These are phyloP conservation scores for Jaminaea rosea DNA, from an alignment of 1,284 basidiomycete species.

Conservation along the genomic window DNA sequence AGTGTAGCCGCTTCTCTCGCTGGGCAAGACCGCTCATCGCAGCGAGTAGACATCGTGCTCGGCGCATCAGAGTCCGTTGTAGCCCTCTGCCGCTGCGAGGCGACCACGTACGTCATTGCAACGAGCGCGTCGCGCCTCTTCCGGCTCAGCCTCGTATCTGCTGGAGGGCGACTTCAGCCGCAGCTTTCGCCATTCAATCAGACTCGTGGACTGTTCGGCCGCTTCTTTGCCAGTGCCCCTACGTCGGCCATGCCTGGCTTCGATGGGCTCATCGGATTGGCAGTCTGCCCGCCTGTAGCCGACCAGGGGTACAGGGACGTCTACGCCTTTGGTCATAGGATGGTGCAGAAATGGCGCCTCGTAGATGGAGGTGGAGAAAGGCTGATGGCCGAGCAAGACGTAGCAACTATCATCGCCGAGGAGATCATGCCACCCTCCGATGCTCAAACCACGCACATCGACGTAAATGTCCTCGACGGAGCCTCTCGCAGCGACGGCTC, in stretches of 20 bases:
- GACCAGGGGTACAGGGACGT: constrained; percentile 19
- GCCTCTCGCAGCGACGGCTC: constrained; percentile 8
- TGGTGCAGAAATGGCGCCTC: constrained; percentile 41
- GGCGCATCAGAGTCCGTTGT: constrained; percentile 16
- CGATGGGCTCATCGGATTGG: constrained; percentile 23
- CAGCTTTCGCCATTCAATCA: constrained; percentile 27
- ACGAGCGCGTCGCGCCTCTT: constrained; percentile 29
- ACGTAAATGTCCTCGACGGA: too few species aligned
- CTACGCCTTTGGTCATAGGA: constrained; percentile 28
- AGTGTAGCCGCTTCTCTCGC: constrained; percentile 23
- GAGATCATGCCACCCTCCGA: too few species aligned
- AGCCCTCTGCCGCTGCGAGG: constrained; percentile 16
- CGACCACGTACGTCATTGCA: constrained; percentile 17
- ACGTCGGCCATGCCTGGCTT: constrained; percentile 16
- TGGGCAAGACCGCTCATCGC: constrained; percentile 15
- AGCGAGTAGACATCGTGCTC: constrained; percentile 15
- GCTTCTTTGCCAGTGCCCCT: constrained; percentile 33
- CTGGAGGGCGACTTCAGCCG: constrained; percentile 23
- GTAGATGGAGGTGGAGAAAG: constrained; percentile 28
- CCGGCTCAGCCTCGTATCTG: constrained; percentile 18
- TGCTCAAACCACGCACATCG: too few species aligned
- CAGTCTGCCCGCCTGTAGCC: constrained; percentile 16
- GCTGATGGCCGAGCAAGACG: constrained; percentile 37
- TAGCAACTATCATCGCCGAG: constrained; percentile 27
- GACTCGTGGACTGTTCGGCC: constrained; percentile 29